These are phyloP conservation scores for Xylogone sp. DNA, from an alignment of 2,329 filamentous ascomycete genomes.

Conservation along the genomic window DNA sequence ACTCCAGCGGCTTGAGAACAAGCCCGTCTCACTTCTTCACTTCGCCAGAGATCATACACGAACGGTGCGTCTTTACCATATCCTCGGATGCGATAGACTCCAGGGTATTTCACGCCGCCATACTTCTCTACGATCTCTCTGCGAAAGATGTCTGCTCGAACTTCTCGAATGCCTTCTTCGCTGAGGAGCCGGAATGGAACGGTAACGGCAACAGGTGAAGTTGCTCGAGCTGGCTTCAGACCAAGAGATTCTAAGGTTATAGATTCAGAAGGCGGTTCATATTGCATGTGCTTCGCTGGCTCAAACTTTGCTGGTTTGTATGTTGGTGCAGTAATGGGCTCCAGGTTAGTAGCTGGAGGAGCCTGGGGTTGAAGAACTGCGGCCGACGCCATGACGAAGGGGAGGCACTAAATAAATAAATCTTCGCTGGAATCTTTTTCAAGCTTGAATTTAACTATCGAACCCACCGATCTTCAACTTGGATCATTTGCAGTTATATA, in stretches of 20 bases:
- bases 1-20: conserved; percentile 41
- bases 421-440: no score
- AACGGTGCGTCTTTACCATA: conserved; percentile 55
- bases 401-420: no score
- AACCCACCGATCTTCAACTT: no score
- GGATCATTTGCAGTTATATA: no score
- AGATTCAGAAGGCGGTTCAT: conserved; percentile 41
- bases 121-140: conserved; percentile 49
- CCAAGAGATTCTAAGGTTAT: conserved; percentile 56
- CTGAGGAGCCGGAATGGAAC: conserved; percentile 59
- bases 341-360: neutral
- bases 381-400: neutral
- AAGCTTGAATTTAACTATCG: no score
- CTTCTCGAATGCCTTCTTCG: conserved; percentile 50
- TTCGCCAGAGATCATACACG: conserved; percentile 53
- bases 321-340: neutral
- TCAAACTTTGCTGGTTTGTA: conserved; percentile 35
- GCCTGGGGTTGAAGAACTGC: neutral
- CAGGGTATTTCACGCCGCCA: conserved; percentile 51
- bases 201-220: conserved; percentile 57
- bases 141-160: conserved; percentile 54
- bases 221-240: conserved; percentile 43
- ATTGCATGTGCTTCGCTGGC: conserved; percentile 49
- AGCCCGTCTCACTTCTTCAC: conserved; percentile 31
- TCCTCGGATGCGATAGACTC: conserved; percentile 43